Base-by-base conservation (phyloP, 441 rosid genomes). In the Melastoma candidum region DNA sequence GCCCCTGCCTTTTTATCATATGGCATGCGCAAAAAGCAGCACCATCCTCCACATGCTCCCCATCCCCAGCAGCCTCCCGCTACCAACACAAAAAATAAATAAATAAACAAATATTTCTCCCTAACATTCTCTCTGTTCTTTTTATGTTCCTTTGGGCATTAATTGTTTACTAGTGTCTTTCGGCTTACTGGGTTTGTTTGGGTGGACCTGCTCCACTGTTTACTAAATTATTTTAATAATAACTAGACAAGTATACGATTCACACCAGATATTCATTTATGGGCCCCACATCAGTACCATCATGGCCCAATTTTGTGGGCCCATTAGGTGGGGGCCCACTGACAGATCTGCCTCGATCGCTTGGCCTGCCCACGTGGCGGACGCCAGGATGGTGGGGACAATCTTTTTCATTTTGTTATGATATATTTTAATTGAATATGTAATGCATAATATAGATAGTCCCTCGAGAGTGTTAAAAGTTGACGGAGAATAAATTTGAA, bases 21-120 rank as follows among this genome's bases (percentile, higher is more conserved):
- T 64, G 56, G 90, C 96, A 87, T 69, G 96, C 94, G 77, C 58
- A 51, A 77, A 87, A 87, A 87, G 96, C 53, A 59, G 47, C 22
- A 17, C 22, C 22, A 17, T 17, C 22, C 48, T 68, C 74, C 94
- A 81, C 90, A 85, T 87, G 96, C 82, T 79, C 53, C 52, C 81
- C 85, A 72, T 76, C 57, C n/a, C 22, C 24, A 11, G 11, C 12
- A 49, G 26, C 48, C 22, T 17, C 22, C 22, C 22, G 22, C 22
- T 17, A 17, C 22, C 22, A 17, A 17, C 22, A 17, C 22, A 17
- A 10, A 0, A 29, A 47, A 27, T 3, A 63, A 50, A 48, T 61
- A 26, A 58, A 58, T 63, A 54, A 49, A 58, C 49, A 44, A 49
- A 46, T 46, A 11, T 10, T 48, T 48, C 26, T 48, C 26, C 10